Percentiles rank a stretch among this genome's conserved stretches.
Conservation (phyloP, 495 filamentous ascomycete genomes). For the Penicillium verhagenii region DNA sequence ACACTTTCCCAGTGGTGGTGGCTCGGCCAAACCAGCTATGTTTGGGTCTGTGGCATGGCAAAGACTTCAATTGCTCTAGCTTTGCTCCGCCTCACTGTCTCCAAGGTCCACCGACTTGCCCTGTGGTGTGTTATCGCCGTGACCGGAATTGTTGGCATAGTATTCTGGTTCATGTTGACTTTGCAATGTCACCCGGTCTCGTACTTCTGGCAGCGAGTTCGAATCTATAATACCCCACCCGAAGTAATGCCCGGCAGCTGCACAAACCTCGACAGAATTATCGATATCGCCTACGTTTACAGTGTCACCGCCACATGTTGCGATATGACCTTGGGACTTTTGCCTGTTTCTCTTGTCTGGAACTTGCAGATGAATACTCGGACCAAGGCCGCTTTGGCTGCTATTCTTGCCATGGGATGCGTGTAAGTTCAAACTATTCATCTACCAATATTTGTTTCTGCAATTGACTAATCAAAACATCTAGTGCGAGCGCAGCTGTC, state of each 20-base stretch:
- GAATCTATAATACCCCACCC: background rate
- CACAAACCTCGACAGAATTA: conserved; percentile 26
- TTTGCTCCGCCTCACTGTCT: conserved; percentile 35
- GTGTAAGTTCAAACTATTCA: conserved; percentile 25
- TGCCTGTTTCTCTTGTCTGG: conserved; percentile 38
- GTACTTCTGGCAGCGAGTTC: conserved; percentile 38
- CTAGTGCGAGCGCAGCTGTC: conserved; percentile 37
- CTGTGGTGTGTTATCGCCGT: conserved; percentile 34
- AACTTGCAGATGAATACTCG: conserved; percentile 38
- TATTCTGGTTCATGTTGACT: conserved; percentile 41
- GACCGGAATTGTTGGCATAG: conserved; percentile 26
- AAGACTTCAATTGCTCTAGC: conserved; percentile 37
- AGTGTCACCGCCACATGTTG: conserved; percentile 40
- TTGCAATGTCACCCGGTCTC: conserved; percentile 43
- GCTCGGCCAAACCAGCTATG: conserved; percentile 33
- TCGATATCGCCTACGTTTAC: conserved; percentile 41
- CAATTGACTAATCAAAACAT: background rate
- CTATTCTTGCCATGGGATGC: conserved; percentile 43
- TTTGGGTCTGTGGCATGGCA: conserved; percentile 28
- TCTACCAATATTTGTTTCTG: background rate
- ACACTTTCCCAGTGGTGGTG: conserved; percentile 38
- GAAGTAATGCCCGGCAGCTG: conserved; percentile 28
- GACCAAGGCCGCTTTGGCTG: conserved; percentile 37
- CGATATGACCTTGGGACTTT: conserved; percentile 41
- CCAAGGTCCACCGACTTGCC: conserved; percentile 17